These are phyloP conservation scores for Narthecium ossifragum DNA, from an alignment of 106 monocot genomes.

Conservation along the genomic window DNA sequence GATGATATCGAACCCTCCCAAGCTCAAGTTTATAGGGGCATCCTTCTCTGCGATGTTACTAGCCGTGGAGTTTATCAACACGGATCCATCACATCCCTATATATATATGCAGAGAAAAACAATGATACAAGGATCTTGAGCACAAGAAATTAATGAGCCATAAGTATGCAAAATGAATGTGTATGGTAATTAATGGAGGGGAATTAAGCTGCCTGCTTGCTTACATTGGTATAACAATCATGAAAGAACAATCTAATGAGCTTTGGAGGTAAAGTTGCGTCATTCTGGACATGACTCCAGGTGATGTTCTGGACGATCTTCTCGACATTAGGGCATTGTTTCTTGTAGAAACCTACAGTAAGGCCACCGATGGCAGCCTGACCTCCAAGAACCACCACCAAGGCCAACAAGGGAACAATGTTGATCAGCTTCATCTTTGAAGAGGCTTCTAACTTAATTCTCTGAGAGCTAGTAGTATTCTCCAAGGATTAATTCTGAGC, in stretches of 20 bases:
- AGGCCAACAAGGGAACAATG: not conserved
- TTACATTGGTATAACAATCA: slow-evolving; percentile 48
- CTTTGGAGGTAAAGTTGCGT: slow-evolving; percentile 28
- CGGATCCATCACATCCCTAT: slow-evolving; percentile 56
- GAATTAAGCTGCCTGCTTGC: no score
- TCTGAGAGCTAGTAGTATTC: no score
- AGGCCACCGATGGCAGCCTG: slow-evolving; percentile 21
- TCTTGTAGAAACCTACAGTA: slow-evolving; percentile 34
- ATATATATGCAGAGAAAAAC: no score
- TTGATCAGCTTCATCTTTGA: not conserved
- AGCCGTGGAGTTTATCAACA: slow-evolving; percentile 26
- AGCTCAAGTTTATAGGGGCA: slow-evolving; percentile 14
- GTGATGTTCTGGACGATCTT: slow-evolving; percentile 18
- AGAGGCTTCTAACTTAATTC: no score
- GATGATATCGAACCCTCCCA: slow-evolving; percentile 43
- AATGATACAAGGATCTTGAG: no score
- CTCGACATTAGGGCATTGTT: slow-evolving; percentile 34
- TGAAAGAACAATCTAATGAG: slow-evolving; percentile 52
- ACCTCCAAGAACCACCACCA: not conserved
- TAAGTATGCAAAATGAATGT: not conserved
- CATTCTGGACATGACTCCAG: slow-evolving; percentile 11
- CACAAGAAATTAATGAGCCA: no score
- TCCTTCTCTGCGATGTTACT: slow-evolving; percentile 34
- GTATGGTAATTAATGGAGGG: not conserved
- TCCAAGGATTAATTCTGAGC: no score